Evolutionary conservation across 1,139 yeast genomes (phyloP).

Genomic region (Eremothecium gossypii): DNA sequence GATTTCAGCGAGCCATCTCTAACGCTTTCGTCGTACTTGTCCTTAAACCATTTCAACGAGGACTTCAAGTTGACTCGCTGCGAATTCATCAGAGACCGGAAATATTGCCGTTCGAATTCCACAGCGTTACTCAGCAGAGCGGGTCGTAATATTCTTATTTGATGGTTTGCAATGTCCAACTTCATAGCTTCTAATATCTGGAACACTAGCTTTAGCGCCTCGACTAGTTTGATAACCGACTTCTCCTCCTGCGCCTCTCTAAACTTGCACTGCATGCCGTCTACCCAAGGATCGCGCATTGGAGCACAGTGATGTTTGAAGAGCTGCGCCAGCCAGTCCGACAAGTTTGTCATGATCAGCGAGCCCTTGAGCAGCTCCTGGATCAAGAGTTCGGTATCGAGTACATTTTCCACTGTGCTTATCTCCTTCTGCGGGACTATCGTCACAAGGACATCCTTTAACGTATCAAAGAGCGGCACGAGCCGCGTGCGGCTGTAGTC

Average conservation of each 20-base stretch:
- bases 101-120: slow-evolving; percentile 86
- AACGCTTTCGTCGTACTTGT: slow-evolving; percentile 29
- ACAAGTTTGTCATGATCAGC: slow-evolving; percentile 22
- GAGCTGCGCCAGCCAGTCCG: slow-evolving; percentile 28
- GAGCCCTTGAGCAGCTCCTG: slow-evolving; percentile 60
- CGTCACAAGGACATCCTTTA: slow-evolving; percentile 66
- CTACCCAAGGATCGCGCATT: slow-evolving; percentile 87
- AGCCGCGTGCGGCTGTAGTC: slow-evolving; percentile 39
- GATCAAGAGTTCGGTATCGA: slow-evolving; percentile 67
- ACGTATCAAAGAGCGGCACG: slow-evolving; percentile 63
- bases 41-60: slow-evolving; percentile 63
- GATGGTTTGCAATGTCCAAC: slow-evolving; percentile 91
- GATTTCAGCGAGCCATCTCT: slow-evolving; percentile 11
- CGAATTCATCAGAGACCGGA: slow-evolving; percentile 57
- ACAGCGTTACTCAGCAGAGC: slow-evolving; percentile 80
- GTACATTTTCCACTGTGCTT: slow-evolving; percentile 55
- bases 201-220: slow-evolving; percentile 70
- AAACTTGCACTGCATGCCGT: slow-evolving; percentile 68
- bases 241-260: slow-evolving; percentile 48
- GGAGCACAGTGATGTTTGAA: slow-evolving; percentile 63
- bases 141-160: slow-evolving; percentile 76
- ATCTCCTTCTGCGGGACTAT: slow-evolving; percentile 75
- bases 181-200: slow-evolving; percentile 93
- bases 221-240: slow-evolving; percentile 52
- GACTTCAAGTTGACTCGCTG: slow-evolving; percentile 59